Evolutionary conservation across 179 eudicot genomes (phyloP).

Genomic region (Vitellaria paradoxa): DNA sequence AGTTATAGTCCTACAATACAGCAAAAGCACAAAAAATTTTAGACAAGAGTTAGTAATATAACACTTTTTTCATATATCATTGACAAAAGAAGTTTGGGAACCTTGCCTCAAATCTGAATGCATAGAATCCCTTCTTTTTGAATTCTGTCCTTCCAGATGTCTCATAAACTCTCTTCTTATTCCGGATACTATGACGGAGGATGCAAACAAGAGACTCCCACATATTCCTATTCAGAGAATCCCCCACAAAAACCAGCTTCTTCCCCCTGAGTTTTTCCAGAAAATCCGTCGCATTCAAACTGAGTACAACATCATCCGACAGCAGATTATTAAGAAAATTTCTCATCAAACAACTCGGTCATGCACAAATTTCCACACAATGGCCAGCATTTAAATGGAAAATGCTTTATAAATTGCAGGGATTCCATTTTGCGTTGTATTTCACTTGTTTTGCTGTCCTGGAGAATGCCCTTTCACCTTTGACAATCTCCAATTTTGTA

Average conservation of each 20-base stretch:
- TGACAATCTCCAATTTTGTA: no score
- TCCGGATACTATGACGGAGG: slow-evolving; percentile 43
- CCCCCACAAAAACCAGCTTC: slow-evolving; percentile 78
- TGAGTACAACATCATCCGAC: slow-evolving; percentile 17
- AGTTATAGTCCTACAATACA: slow-evolving; percentile 67
- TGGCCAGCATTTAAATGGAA: background rate
- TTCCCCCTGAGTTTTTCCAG: slow-evolving; percentile 72
- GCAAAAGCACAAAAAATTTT: slow-evolving; percentile 1
- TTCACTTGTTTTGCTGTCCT: no score
- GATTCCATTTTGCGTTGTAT: no score
- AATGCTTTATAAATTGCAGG: no score
- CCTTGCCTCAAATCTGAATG: slow-evolving; percentile 82
- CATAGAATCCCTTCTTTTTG: slow-evolving; percentile 74
- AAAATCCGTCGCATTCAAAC: slow-evolving; percentile 77
- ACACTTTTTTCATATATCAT: background rate
- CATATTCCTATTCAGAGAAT: slow-evolving; percentile 88
- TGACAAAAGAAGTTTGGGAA: slow-evolving; percentile 8
- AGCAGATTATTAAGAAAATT: background rate
- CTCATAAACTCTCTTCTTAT: slow-evolving; percentile 63
- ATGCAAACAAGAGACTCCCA: slow-evolving; percentile 90
- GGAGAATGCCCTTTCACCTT: no score
- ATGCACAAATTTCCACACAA: background rate
- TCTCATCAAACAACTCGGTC: background rate
- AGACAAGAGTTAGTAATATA: background rate
- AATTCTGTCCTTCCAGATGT: slow-evolving; percentile 64